Evolutionary conservation across 371 early-diverging fungal genomes (phyloP).

Genomic region (Funneliformis caledonium): DNA sequence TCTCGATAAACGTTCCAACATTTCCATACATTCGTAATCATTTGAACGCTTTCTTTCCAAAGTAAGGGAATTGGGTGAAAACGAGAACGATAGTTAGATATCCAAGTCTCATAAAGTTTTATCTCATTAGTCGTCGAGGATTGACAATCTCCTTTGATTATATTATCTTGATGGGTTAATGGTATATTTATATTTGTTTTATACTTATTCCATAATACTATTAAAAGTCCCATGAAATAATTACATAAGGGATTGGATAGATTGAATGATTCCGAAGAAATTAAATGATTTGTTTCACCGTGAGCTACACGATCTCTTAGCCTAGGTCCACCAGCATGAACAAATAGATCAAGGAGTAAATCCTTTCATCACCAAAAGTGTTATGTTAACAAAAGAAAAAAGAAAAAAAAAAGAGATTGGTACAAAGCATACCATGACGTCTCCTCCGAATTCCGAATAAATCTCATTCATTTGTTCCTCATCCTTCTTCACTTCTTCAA

Average conservation of each 20-base stretch:
- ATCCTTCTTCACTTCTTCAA: not conserved
- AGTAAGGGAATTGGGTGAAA: slow-evolving; percentile 37
- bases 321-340: slow-evolving; percentile 31
- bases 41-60: not conserved
- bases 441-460: slow-evolving; percentile 29
- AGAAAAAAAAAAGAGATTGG: not conserved
- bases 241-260: not conserved
- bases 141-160: not conserved
- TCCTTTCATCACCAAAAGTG: not conserved
- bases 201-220: slow-evolving; percentile 24
- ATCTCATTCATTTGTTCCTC: not conserved
- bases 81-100: slow-evolving; percentile 25
- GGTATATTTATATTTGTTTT: not conserved
- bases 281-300: slow-evolving; percentile 24
- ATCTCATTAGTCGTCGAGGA: not conserved
- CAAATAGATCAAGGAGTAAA: slow-evolving; percentile 32
- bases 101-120: slow-evolving; percentile 20
- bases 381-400: not conserved
- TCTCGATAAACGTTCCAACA: slow-evolving; percentile 24
- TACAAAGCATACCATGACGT: slow-evolving; percentile 12
- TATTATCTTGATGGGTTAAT: not conserved
- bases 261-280: not conserved
- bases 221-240: slow-evolving; percentile 19
- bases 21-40: slow-evolving; percentile 19
- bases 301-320: slow-evolving; percentile 32